Conservation (phyloP, 2,329 filamentous ascomycete genomes). For the Trichoderma aggressivum region DNA sequence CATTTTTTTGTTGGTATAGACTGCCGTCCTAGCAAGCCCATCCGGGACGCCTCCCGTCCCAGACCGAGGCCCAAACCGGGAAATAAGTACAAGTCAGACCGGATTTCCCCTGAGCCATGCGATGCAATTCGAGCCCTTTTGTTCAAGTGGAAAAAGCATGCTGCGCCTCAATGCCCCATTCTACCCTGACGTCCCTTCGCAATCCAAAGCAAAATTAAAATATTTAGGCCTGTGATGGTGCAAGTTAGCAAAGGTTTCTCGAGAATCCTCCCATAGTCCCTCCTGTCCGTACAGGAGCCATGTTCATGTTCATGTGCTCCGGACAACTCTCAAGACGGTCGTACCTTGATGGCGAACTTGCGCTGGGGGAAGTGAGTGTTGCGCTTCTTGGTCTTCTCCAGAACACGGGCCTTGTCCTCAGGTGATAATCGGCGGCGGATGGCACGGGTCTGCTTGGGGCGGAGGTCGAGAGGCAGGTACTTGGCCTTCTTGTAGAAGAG, state of each 20-base stretch:
- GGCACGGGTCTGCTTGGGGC: constrained; percentile 95
- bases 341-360: constrained; percentile 98
- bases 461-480: constrained; percentile 97
- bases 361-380: constrained; percentile 94
- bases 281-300: background rate
- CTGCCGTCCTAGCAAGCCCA: constrained; percentile 33
- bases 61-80: constrained; percentile 37
- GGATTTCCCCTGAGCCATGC: constrained; percentile 38
- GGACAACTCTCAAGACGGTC: constrained; percentile 12
- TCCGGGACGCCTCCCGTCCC: constrained; percentile 33
- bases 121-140: constrained; percentile 37
- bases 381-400: constrained; percentile 97
- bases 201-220: constrained; percentile 27
- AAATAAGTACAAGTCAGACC: constrained; percentile 40
- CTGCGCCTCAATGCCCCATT: constrained; percentile 37
- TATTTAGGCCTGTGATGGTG: constrained; percentile 29
- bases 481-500: constrained; percentile 99
- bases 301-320: background rate
- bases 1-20: constrained; percentile 33
- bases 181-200: constrained; percentile 33
- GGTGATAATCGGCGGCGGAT: constrained; percentile 93
- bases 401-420: constrained; percentile 78
- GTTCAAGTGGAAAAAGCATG: constrained; percentile 36
- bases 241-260: background rate
- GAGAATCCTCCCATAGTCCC: background rate